These are phyloP conservation scores for Madurella mycetomatis DNA, from an alignment of 2,329 filamentous ascomycete species.

Conservation along the genomic window DNA sequence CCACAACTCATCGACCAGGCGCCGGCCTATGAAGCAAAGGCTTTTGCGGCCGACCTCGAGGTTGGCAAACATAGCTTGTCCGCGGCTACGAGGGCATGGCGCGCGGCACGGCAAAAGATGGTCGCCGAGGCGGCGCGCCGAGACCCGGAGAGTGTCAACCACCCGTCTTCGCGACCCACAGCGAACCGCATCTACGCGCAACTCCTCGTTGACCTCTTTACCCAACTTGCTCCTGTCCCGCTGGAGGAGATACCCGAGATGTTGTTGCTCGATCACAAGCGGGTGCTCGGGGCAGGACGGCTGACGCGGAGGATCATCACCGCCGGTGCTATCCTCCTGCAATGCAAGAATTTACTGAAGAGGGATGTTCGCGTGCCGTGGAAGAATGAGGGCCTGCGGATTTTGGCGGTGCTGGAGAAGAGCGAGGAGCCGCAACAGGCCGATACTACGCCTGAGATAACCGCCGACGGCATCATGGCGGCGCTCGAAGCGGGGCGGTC, in stretches of 20 bases:
- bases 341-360: slow-evolving; percentile 79
- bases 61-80: slow-evolving; percentile 50
- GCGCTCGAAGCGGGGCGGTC: slow-evolving; percentile 58
- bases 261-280: slow-evolving; percentile 62
- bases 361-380: slow-evolving; percentile 73
- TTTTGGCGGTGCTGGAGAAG: slow-evolving; percentile 62
- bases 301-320: slow-evolving; percentile 64
- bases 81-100: slow-evolving; percentile 63
- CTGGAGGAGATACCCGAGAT: slow-evolving; percentile 65
- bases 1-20: slow-evolving; percentile 68
- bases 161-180: slow-evolving; percentile 58
- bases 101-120: slow-evolving; percentile 58
- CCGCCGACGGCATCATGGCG: slow-evolving; percentile 57
- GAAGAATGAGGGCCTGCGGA: slow-evolving; percentile 69
- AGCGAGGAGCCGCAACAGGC: slow-evolving; percentile 36
- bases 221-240: slow-evolving; percentile 55
- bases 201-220: slow-evolving; percentile 69
- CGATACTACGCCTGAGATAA: slow-evolving; percentile 46
- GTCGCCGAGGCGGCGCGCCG: slow-evolving; percentile 61
- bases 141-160: slow-evolving; percentile 63
- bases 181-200: slow-evolving; percentile 70
- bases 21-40: slow-evolving; percentile 67
- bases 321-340: slow-evolving; percentile 68
- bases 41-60: slow-evolving; percentile 63
- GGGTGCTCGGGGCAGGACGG: slow-evolving; percentile 54